Evolutionary conservation across 2,329 filamentous ascomycete species (phyloP), one percentile per base, ranked within the genome.

Genomic region (Simplicillium aogashimaense): DNA sequence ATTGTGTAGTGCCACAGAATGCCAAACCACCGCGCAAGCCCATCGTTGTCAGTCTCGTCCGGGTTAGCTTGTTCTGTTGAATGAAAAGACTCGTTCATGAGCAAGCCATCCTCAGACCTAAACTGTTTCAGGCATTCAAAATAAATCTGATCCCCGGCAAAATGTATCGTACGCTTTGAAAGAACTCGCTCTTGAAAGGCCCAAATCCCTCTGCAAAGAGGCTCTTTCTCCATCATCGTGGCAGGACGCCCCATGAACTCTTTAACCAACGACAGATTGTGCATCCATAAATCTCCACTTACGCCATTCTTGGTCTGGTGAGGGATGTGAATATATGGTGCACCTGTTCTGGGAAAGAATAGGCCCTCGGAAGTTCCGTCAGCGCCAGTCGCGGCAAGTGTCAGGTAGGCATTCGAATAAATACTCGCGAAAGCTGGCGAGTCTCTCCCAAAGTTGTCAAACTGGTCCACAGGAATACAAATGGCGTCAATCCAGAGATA

Each of bases 401-500:
- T 42, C 12, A 42, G 14, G 17, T 39, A 38, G 13, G 36, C 40
- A 16, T 42, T 42, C 14, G 10, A 28, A 31, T 31, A 42, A 7
- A 39, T 36, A 13, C 36, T 28, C 2, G 11, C 32, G 7, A 32
- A 15, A n/a, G 34, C 18, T 13, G 17, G 18, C 4, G 40, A 39
- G 29, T 38, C 36, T 29, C 32, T 35, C 20, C 6, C 20, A 25
- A 25, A 25, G 5, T 5, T 9, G 20, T 35, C 40, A 1, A 14
- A 15, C 8, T n/a, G 13, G 31, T 37, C 29, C 29, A n/a, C 36
- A 7, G 31, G 18, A 28, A 42, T 32, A 36, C 43, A 44, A 4
- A 44, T 18, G 2, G 39, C 39, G 16, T 44, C 39, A 11, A 42
- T 39, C 43, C 39, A 44, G 29, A 42, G 29, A 16, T 44, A 40